Base-by-base conservation (phyloP, 169 alveolate genomes). In the Plasmodium gaboni region DNA sequence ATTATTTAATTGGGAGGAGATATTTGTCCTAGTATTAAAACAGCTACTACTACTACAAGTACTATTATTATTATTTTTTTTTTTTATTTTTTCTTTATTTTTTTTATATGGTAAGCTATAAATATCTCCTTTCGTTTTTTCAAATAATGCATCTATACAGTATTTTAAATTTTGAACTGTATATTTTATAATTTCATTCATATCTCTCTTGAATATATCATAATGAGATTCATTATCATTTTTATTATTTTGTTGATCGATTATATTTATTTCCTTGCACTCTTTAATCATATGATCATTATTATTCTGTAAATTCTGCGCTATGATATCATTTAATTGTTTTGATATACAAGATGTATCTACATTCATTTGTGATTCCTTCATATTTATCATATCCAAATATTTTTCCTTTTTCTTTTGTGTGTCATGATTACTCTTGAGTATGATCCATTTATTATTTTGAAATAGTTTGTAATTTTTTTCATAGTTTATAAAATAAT, bases 51-150 rank as follows among this genome's bases (percentile, higher is more conserved):
- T 42, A 5, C 13, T 9, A 12, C 61, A 9, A 24, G 38, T 73
- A 26, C 5, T 28, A 50, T 4, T 15, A 17, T 22, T 32, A 59
- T 22, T n/a, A 17, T 22, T 59, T 26, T 22, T 59, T 19, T 5
- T 59, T 17, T 5, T 61, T 6, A 7, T 22, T 17, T 10, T 61
- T 61, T 24, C n/a, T 7, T 4, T 19, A 7, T 69, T 12, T 10
- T 9, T 19, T 26, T 51, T 42, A 46, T 46, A 59, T 15, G 89
- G 89, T 8, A 78, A 60, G 24, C 53, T 55, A 53, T 78, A 78
- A 64, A 78, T 78, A 24, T 78, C 89, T 64, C 89, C 89, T 51
- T 65, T 65, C 9, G 70, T 78, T 70, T 59, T 67, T 78, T 78
- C 89, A 55, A 78, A 78, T 10, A 78, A 22, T n/a, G 61, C 76